A percentile compares a stretch with the other conserved stretches of the same genome.
Conservation (phyloP, 441 rosid species). For the Pelargonium myrrhifolium region DNA sequence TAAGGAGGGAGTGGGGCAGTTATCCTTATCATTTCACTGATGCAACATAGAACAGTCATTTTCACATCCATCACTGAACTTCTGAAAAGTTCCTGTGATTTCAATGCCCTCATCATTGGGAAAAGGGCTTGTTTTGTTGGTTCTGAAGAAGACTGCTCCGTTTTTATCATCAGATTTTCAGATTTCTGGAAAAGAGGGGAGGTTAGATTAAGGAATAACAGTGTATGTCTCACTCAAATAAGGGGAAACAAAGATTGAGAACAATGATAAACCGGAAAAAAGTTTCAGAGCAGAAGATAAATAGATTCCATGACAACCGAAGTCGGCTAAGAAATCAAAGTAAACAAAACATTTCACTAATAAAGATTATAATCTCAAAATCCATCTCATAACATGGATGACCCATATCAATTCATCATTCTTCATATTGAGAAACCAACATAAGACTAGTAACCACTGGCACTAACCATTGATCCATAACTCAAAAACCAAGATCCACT, state of each 20-base stretch:
- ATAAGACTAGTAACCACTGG: too few species aligned
- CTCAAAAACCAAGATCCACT: background rate
- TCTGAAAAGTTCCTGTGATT: conserved; percentile 39
- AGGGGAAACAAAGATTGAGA: background rate
- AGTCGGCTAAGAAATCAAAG: background rate
- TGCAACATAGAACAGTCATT: conserved; percentile 54
- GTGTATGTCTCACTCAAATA: background rate
- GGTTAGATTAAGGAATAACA: background rate
- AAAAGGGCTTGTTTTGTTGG: conserved; percentile 43
- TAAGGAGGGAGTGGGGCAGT: conserved; percentile 65
- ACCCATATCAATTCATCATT: too few species aligned
- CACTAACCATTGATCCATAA: background rate
- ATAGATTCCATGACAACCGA: background rate
- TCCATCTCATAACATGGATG: background rate
- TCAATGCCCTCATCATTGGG: conserved; percentile 48
- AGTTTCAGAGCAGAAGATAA: background rate
- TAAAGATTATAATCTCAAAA: background rate
- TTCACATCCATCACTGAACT: conserved; percentile 52
- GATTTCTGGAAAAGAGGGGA: conserved; percentile 29
- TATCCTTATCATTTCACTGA: conserved; percentile 53
- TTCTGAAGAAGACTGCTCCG: conserved; percentile 46
- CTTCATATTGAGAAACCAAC: too few species aligned
- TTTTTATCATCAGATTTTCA: conserved; percentile 38
- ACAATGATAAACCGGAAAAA: background rate
- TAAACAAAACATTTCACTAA: background rate